These are phyloP conservation scores for Ramicandelaber brevisporus DNA, from an alignment of 192 early-diverging fungal species.

Conservation along the genomic window DNA sequence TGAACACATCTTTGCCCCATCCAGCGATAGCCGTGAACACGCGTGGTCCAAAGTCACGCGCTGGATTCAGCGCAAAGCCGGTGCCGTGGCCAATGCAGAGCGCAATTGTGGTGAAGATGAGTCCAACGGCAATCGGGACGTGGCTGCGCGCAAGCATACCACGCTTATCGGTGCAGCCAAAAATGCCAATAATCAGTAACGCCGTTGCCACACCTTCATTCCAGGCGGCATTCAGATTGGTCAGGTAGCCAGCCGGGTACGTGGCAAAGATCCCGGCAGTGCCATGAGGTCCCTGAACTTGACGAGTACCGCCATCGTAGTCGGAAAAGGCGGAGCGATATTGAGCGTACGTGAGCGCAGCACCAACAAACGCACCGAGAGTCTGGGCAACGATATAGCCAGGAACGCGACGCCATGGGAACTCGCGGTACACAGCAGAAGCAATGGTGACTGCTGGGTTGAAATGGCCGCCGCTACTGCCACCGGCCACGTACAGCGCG, in stretches of 20 bases:
- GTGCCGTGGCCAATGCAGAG: conserved; percentile 28
- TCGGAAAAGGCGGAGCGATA: conserved; percentile 6
- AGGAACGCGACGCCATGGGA: conserved; percentile 7
- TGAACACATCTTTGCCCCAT: conserved; percentile 32
- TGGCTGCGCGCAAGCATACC: conserved; percentile 15
- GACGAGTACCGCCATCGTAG: conserved; percentile 9
- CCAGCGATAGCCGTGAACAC: conserved; percentile 30
- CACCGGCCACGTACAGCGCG: conserved; percentile 11
- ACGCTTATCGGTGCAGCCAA: conserved; percentile 23
- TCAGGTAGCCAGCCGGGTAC: not conserved
- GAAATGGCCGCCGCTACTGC: conserved; percentile 17
- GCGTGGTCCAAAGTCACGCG: conserved; percentile 53
- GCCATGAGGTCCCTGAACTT: conserved; percentile 7
- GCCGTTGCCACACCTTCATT: conserved; percentile 28
- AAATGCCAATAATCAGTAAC: conserved; percentile 25
- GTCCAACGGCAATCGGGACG: conserved; percentile 25
- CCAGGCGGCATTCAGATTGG: conserved; percentile 3
- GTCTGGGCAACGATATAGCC: conserved; percentile 18
- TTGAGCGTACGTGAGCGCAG: conserved; percentile 13
- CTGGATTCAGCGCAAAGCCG: conserved; percentile 41
- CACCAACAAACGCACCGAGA: conserved; percentile 17
- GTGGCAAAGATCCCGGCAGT: conserved; percentile 12
- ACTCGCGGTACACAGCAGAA: conserved; percentile 12
- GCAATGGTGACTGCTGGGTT: conserved; percentile 18
- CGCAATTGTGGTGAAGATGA: conserved; percentile 25